Base-by-base conservation (phyloP, 345 rosid genomes). In the Melaleuca quinquenervia region DNA sequence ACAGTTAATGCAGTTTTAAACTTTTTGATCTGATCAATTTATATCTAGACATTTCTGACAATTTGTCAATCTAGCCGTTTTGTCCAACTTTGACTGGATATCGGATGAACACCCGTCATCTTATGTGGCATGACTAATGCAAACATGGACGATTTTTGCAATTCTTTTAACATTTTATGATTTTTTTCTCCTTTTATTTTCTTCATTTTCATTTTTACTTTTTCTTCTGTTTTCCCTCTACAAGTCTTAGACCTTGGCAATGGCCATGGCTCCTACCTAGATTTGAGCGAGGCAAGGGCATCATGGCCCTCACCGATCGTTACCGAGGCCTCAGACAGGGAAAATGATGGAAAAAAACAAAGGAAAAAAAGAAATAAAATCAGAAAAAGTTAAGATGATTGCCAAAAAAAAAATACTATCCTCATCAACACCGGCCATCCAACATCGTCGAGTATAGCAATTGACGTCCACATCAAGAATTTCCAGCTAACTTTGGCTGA, bases 71-170 rank as follows among this genome's bases (percentile, higher is more conserved):
- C 1, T 62, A 62, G 26, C 27, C 74, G 4, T 32, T 27, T 27
- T 2, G 8, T 7, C 20, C 4, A 27, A 27, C 29, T 29, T 62
- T 29, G 41, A 22, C 11, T 20, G 5, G 15, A 64, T 29, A 29
- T 29, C 2, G 5, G 2, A 3, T 16, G 1, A 11, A 64, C 9
- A 5, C 0, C 1, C 11, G 5, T 5, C 2, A 2, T 62, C 1
- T 62, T 32, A 62, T 2, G 10, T 62, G 36, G 4, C 18, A 60
- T 15, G 52, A 5, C 5, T 6, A 18, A 18, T 13, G 6, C 6
- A 14, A 2, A 7, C 2, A 24, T 53, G 1, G 22, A 53, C 1
- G 56, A 53, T 20, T 20, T 20, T 53, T 53, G 24, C 56, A 53
- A 53, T 53, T 53, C 8, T 20, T 53, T 53, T 0, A 51, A 51